Conservation (phyloP, 2,329 filamentous ascomycete species). For the Cryphonectria carpinicola region DNA sequence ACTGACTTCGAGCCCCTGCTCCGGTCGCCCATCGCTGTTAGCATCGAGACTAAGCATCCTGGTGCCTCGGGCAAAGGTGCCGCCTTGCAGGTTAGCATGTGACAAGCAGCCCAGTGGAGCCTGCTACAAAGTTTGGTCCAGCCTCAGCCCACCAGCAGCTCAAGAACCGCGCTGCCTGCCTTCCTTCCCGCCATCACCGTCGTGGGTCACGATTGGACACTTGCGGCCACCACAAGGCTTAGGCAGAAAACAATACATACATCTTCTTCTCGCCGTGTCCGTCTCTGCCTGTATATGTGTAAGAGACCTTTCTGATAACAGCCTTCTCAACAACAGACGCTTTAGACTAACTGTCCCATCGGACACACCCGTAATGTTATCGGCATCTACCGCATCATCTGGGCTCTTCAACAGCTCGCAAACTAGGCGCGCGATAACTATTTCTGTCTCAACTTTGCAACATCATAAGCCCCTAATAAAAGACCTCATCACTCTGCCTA, state of each 20-base stretch:
- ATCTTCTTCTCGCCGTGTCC: neutral
- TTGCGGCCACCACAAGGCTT: neutral
- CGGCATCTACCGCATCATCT: slow-evolving; percentile 4
- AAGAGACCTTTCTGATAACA: neutral
- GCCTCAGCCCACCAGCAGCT: neutral
- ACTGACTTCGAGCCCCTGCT: slow-evolving; percentile 11
- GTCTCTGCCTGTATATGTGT: neutral
- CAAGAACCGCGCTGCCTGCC: neutral
- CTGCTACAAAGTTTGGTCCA: neutral
- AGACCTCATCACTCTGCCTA: too few species aligned
- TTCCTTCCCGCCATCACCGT: neutral
- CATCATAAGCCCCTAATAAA: too few species aligned
- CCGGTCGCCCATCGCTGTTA: slow-evolving; percentile 17
- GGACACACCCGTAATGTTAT: neutral
- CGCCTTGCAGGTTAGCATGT: slow-evolving; percentile 16
- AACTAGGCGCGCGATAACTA: neutral
- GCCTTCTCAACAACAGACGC: neutral
- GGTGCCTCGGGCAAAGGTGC: neutral
- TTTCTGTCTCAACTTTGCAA: too few species aligned
- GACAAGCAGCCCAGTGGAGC: slow-evolving; percentile 17
- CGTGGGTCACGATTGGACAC: slow-evolving; percentile 2
- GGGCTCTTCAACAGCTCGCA: neutral
- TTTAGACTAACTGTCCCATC: neutral
- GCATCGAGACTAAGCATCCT: slow-evolving; percentile 19
- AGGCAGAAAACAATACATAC: neutral